Conservation (phyloP, 257 asterid genomes). For the Solanum tarapatanum region DNA sequence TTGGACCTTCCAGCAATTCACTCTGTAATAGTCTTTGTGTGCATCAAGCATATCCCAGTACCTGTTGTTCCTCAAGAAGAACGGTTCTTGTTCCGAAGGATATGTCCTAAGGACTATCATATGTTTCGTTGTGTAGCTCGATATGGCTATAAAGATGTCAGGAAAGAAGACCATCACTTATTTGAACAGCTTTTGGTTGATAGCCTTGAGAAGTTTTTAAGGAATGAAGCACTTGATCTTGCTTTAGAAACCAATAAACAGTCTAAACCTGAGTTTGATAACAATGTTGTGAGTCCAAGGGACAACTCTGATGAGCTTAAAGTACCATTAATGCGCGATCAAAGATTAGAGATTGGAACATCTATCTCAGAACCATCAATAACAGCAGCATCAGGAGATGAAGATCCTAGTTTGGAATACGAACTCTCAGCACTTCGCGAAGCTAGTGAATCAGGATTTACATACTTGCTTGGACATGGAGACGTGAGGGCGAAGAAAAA, state of each 20-base stretch:
- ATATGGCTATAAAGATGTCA: conserved; percentile 81
- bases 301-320: conserved; percentile 33
- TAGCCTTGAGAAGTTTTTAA: conserved; percentile 63
- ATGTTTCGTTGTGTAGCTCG: conserved; percentile 92
- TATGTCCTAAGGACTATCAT: conserved; percentile 84
- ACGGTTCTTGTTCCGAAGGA: conserved; percentile 67
- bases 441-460: conserved; percentile 72
- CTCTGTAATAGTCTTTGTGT: conserved; percentile 67
- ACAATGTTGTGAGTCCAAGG: conserved; percentile 27
- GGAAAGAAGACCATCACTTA: conserved; percentile 77
- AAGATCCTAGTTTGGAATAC: conserved; percentile 75
- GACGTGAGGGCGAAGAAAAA: conserved; percentile 81
- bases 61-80: conserved; percentile 92
- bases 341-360: conserved; percentile 8
- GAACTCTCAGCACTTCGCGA: conserved; percentile 72
- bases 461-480: conserved; percentile 79
- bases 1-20: conserved; percentile 89
- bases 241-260: conserved; percentile 35
- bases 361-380: conserved; percentile 27
- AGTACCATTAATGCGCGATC: conserved; percentile 46
- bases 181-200: conserved; percentile 76
- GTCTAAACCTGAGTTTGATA: conserved; percentile 26
- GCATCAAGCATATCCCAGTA: conserved; percentile 80
- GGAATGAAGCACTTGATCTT: conserved; percentile 69
- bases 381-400: conserved; percentile 41